phyloP scores from a whole-genome alignment of 2,329 filamentous ascomycete genomes.

The Fusarium phyllophilum region DNA sequence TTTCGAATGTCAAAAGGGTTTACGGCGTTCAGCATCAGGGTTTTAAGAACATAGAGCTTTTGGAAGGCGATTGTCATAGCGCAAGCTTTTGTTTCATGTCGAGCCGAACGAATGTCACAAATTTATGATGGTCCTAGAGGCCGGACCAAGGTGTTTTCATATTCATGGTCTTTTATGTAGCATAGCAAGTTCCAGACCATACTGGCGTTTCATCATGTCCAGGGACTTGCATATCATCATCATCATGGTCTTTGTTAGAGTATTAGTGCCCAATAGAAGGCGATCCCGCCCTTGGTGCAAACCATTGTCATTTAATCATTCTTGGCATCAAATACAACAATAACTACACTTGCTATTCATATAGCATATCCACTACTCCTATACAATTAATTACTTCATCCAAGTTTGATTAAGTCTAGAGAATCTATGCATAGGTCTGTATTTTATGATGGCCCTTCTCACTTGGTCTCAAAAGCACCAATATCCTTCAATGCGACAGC shows the following conservation, averaged over 20 bases:
- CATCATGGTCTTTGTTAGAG: conserved; percentile 1
- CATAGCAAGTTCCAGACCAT: neutral
- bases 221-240: neutral
- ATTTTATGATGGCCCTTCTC: neutral
- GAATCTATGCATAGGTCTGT: conserved; percentile 5
- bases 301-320: neutral
- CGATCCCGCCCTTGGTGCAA: conserved; percentile 12
- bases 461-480: conserved; percentile 65
- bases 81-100: conserved; percentile 16
- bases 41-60: conserved; percentile 13
- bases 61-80: conserved; percentile 2
- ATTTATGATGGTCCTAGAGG: neutral
- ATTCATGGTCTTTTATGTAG: conserved; percentile 9
- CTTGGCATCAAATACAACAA: neutral
- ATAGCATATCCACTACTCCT: neutral
- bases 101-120: neutral
- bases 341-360: neutral
- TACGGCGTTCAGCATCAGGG: conserved; percentile 19
- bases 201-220: neutral
- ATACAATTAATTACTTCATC: conserved; percentile 5
- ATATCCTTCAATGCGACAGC: conserved; percentile 71
- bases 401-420: conserved; percentile 21
- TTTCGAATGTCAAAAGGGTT: neutral
- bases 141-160: neutral
- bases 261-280: conserved; percentile 14